Conservation (phyloP, 2,329 filamentous ascomycete genomes). For the Fusarium marasasianum region DNA sequence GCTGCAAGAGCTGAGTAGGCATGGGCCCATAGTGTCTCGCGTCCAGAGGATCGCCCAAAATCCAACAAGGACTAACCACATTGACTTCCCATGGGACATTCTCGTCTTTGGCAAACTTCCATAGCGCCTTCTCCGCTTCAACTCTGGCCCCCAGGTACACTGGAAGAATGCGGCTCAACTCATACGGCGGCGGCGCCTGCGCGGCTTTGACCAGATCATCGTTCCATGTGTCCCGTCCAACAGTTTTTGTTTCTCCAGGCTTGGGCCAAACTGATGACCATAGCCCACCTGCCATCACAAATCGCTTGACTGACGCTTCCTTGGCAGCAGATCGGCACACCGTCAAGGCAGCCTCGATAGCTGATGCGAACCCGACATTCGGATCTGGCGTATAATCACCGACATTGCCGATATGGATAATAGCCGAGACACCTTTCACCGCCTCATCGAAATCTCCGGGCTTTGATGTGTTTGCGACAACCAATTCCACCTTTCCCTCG, state of each 20-base stretch:
- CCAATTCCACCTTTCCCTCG: conserved; percentile 21
- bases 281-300: conserved; percentile 28
- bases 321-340: conserved; percentile 32
- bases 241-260: not conserved
- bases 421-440: conserved; percentile 32
- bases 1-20: conserved; percentile 31
- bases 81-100: conserved; percentile 32
- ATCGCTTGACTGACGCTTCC: conserved; percentile 26
- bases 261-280: conserved; percentile 26
- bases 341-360: conserved; percentile 17
- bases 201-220: conserved; percentile 15
- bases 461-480: conserved; percentile 26
- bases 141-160: conserved; percentile 19
- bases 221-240: conserved; percentile 33
- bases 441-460: conserved; percentile 27
- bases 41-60: conserved; percentile 10
- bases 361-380: conserved; percentile 17
- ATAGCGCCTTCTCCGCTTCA: conserved; percentile 35
- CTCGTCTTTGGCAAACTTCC: conserved; percentile 32
- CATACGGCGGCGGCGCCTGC: conserved; percentile 31
- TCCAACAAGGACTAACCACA: conserved; percentile 25
- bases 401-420: conserved; percentile 32
- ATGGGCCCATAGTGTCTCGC: conserved; percentile 25
- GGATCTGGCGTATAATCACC: conserved; percentile 23
- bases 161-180: conserved; percentile 1